Percentiles rank a stretch among this genome's conserved stretches.
These are phyloP conservation scores for Rubia occidens DNA, from an alignment of 305 asterid genomes.

Conservation along the genomic window DNA sequence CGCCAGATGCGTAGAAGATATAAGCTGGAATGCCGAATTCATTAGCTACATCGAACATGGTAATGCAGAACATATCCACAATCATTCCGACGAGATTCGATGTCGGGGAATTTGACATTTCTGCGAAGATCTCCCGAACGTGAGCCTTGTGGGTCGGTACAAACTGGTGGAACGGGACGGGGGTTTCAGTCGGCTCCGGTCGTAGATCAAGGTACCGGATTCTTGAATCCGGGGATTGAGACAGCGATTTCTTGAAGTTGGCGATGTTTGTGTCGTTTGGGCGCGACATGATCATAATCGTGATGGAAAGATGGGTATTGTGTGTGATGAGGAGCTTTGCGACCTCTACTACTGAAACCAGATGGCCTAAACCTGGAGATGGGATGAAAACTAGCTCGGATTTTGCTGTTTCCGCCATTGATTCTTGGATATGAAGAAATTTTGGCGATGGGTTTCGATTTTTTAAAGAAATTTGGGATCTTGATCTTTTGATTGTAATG, in stretches of 20 bases:
- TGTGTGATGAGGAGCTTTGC: constrained; percentile 28
- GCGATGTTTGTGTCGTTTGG: constrained; percentile 1
- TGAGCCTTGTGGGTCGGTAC: constrained; percentile 8
- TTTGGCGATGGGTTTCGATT: background rate
- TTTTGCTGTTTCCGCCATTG: constrained; percentile 7
- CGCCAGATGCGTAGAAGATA: constrained; percentile 8
- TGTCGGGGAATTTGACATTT: background rate
- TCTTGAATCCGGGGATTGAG: background rate
- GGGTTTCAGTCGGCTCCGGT: background rate
- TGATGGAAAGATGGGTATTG: constrained; percentile 24
- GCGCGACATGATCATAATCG: constrained; percentile 20
- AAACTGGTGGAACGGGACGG: background rate
- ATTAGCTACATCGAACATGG: constrained; percentile 13
- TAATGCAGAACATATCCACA: background rate
- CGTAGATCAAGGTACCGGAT: background rate
- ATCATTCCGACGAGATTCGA: constrained; percentile 10
- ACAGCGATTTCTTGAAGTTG: background rate
- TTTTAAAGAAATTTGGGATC: background rate
- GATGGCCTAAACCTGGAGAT: constrained; percentile 24
- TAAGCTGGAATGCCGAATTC: constrained; percentile 11
- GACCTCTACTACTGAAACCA: constrained; percentile 19
- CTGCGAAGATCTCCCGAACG: background rate
- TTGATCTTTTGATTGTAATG: background rate
- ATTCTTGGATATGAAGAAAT: background rate
- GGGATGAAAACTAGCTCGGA: constrained; percentile 30